These are phyloP conservation scores for Cornus suecica DNA, from an alignment of 148 eudicot species.

Conservation along the genomic window DNA sequence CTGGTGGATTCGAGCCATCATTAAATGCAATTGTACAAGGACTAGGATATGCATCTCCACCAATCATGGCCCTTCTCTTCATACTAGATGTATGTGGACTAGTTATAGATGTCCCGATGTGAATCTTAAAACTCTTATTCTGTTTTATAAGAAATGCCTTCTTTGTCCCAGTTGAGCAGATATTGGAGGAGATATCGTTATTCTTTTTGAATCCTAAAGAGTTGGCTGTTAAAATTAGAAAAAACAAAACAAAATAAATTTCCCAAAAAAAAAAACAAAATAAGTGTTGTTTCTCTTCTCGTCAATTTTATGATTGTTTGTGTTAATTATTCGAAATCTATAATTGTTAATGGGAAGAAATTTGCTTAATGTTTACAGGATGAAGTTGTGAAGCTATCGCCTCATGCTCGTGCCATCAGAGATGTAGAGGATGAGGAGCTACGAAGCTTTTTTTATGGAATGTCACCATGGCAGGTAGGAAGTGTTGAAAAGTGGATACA, in stretches of 20 bases:
- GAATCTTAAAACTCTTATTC: background rate
- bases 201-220: background rate
- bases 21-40: slow-evolving; percentile 82
- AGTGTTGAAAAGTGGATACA: background rate
- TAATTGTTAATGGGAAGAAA: background rate
- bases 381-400: slow-evolving; percentile 95
- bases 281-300: background rate
- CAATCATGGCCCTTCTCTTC: slow-evolving; percentile 97
- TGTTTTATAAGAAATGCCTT: background rate
- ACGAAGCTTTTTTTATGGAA: slow-evolving; percentile 89
- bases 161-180: background rate
- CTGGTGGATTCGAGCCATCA: slow-evolving; percentile 69
- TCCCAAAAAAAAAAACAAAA: too few relatives aligned
- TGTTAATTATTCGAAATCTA: too few relatives aligned
- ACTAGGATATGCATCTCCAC: slow-evolving; percentile 95
- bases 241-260: too few relatives aligned
- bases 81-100: slow-evolving; percentile 71
- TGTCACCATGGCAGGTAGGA: slow-evolving; percentile 99
- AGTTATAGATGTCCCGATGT: background rate
- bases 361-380: slow-evolving; percentile 46
- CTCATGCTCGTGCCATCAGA: slow-evolving; percentile 98
- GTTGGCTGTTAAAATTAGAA: background rate
- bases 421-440: slow-evolving; percentile 98
- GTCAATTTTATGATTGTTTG: background rate
- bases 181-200: too few relatives aligned